phyloP scores from a whole-genome alignment of 2,329 filamentous ascomycete genomes.

The Lachnellula arida region DNA sequence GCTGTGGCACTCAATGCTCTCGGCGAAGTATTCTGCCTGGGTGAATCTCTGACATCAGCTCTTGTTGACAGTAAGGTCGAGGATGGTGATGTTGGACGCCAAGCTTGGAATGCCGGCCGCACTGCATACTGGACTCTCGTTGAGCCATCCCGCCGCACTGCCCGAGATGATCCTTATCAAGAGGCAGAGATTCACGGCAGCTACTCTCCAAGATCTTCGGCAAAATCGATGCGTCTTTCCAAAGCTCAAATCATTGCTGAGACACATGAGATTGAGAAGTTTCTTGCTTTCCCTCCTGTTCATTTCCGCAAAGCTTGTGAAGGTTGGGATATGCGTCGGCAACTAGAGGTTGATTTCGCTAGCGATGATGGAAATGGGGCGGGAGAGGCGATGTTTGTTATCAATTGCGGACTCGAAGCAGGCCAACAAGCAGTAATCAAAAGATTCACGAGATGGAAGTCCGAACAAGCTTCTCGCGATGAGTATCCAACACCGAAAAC shows the following conservation, averaged over 20 bases:
- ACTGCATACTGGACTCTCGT: constrained; percentile 76
- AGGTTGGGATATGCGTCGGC: constrained; percentile 89
- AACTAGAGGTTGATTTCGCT: constrained; percentile 83
- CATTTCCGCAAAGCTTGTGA: constrained; percentile 75
- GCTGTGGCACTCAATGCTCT: constrained; percentile 91
- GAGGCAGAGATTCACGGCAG: constrained; percentile 63
- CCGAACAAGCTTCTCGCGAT: constrained; percentile 28
- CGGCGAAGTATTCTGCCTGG: constrained; percentile 85
- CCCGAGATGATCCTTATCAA: constrained; percentile 68
- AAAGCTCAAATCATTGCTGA: constrained; percentile 69
- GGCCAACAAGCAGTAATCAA: constrained; percentile 42
- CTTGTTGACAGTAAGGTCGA: constrained; percentile 40
- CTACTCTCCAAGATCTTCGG: constrained; percentile 77
- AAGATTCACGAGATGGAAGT: constrained; percentile 52
- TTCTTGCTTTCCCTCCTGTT: constrained; percentile 65
- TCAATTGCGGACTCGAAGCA: constrained; percentile 56
- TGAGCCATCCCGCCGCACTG: constrained; percentile 69
- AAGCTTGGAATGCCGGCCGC: constrained; percentile 77
- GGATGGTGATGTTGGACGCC: constrained; percentile 54
- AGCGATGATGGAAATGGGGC: constrained; percentile 70
- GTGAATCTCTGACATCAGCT: constrained; percentile 58
- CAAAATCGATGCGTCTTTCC: constrained; percentile 65
- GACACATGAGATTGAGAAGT: constrained; percentile 76
- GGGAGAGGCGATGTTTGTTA: constrained; percentile 71
- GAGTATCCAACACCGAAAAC: constrained; percentile 30